Evolutionary conservation across 441 rosid genomes (phyloP).

Genomic region (Gossypium schwendimanii): DNA sequence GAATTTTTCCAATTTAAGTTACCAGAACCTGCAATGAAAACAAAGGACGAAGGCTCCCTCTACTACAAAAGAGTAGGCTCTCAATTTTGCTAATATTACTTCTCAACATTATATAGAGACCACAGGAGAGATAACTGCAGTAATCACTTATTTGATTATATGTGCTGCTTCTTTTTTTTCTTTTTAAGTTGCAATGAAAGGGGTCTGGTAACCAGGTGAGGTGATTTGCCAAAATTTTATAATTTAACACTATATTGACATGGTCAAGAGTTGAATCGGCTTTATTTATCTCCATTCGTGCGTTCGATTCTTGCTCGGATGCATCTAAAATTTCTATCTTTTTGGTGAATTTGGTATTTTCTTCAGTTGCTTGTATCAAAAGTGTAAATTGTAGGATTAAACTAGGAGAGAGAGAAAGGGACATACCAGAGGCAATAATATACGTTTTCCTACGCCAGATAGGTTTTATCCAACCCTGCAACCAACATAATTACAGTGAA

Average conservation of each 20-base stretch:
- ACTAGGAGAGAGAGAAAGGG: background rate
- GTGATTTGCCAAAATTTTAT: background rate
- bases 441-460: constrained; percentile 13
- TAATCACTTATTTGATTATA: background rate
- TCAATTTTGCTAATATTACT: no score
- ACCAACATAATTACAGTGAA: constrained; percentile 16
- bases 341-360: background rate
- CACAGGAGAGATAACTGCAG: background rate
- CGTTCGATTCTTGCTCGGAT: no score
- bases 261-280: background rate
- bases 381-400: background rate
- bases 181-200: no score
- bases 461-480: constrained; percentile 29
- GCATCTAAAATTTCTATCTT: background rate
- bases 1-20: no score
- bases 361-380: background rate
- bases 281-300: background rate
- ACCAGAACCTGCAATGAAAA: no score
- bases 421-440: constrained; percentile 26
- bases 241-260: background rate
- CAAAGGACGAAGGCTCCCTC: no score
- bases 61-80: no score
- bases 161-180: no score
- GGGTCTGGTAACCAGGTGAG: no score
- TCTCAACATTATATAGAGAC: no score